These are phyloP conservation scores for Exserohilum rostratum DNA, from an alignment of 2,329 filamentous ascomycete species.

Conservation along the genomic window DNA sequence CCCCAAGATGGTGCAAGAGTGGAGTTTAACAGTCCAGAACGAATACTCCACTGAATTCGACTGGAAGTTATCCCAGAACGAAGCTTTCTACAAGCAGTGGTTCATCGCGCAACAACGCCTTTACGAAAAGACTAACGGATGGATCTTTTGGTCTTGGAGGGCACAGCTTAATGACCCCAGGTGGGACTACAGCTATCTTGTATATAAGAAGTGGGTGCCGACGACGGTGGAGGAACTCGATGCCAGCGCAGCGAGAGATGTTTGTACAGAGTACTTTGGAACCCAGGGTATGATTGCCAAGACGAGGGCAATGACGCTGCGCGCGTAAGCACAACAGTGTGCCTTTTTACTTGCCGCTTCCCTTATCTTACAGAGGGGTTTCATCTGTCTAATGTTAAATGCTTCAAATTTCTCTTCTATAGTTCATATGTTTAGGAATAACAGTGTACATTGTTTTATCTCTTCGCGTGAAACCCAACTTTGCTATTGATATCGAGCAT, in stretches of 20 bases:
- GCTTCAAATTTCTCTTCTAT: too few species aligned
- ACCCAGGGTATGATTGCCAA: slow-evolving; percentile 2
- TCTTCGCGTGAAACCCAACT: too few species aligned
- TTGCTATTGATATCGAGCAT: too few species aligned
- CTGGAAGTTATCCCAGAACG: slow-evolving; percentile 35
- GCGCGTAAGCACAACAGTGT: neutral
- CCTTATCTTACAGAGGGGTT: too few species aligned
- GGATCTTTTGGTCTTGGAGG: slow-evolving; percentile 70
- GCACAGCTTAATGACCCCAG: slow-evolving; percentile 55
- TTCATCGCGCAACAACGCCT: slow-evolving; percentile 63
- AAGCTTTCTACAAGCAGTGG: slow-evolving; percentile 61
- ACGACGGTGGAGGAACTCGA: slow-evolving; percentile 7
- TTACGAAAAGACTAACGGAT: slow-evolving; percentile 62
- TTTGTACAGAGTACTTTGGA: slow-evolving; percentile 9
- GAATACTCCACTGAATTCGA: slow-evolving; percentile 56
- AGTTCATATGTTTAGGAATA: too few species aligned
- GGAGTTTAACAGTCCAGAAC: slow-evolving; percentile 60
- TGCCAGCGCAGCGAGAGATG: slow-evolving; percentile 2
- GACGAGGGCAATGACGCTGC: slow-evolving; percentile 2
- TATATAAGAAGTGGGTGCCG: slow-evolving; percentile 12
- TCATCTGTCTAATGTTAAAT: too few species aligned
- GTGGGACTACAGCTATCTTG: slow-evolving; percentile 54
- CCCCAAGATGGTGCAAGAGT: slow-evolving; percentile 65
- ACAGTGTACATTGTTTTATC: too few species aligned
- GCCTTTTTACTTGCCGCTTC: too few species aligned